These are phyloP conservation scores for Xylariales sp. DNA, from an alignment of 2,329 filamentous ascomycete species.

Conservation along the genomic window DNA sequence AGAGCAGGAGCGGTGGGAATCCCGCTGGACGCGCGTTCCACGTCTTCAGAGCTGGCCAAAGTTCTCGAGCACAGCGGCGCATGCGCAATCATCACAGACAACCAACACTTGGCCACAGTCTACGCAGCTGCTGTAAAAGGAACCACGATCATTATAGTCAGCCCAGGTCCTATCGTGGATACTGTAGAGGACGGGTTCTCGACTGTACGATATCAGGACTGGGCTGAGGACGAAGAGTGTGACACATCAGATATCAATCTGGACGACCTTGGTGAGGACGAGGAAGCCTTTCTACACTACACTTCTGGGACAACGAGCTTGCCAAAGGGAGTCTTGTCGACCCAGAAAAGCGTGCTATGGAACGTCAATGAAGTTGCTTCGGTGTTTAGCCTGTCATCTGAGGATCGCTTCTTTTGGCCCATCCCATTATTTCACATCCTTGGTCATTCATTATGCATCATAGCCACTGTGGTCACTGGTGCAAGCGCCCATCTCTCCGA, in stretches of 20 bases:
- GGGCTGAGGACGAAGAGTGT: not conserved
- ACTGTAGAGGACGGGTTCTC: not conserved
- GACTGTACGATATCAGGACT: constrained; percentile 1
- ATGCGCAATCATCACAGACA: constrained; percentile 2
- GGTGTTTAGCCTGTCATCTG: constrained; percentile 1
- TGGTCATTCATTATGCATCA: constrained; percentile 2
- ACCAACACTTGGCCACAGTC: not conserved
- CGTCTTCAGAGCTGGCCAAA: constrained; percentile 1
- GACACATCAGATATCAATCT: not conserved
- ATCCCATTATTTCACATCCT: constrained; percentile 4
- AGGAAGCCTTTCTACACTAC: constrained; percentile 3
- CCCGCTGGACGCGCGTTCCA: constrained; percentile 3
- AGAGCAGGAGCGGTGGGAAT: constrained; percentile 3
- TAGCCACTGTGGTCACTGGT: not conserved
- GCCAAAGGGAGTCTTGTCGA: constrained; percentile 1
- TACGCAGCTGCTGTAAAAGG: constrained; percentile 1
- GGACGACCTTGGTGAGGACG: constrained; percentile 1
- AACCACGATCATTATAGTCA: not conserved
- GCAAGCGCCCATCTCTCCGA: constrained; percentile 4
- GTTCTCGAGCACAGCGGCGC: constrained; percentile 2
- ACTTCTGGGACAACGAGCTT: constrained; percentile 4
- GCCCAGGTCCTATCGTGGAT: not conserved
- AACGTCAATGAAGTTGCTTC: constrained; percentile 1
- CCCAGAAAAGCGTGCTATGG: constrained; percentile 2
- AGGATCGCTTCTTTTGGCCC: constrained; percentile 3